Conservation (phyloP, 148 eudicot genomes). For the Gaultheria prostrata region DNA sequence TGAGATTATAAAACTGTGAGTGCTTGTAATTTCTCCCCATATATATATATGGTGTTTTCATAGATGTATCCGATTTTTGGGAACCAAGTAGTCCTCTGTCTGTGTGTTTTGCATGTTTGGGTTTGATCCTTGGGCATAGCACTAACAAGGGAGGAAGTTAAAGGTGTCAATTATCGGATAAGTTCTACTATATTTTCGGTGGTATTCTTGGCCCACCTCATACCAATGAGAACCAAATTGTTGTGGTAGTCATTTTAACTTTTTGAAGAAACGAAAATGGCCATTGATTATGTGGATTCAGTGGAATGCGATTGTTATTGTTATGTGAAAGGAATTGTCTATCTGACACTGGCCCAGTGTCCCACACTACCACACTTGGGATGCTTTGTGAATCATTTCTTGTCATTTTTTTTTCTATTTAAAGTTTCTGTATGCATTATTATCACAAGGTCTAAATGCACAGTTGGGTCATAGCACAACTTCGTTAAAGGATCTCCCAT, state of each 20-base stretch:
- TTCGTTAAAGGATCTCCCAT: background rate
- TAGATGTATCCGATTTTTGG: background rate
- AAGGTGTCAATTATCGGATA: background rate
- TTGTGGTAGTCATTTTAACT: background rate
- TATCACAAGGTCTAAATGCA: background rate
- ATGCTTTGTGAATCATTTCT: constrained; percentile 3
- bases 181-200: background rate
- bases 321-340: background rate
- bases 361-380: background rate
- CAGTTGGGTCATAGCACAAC: background rate
- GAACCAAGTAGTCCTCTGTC: background rate
- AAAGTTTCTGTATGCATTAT: background rate
- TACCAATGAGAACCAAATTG: background rate
- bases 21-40: background rate
- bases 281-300: background rate
- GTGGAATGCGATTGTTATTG: background rate
- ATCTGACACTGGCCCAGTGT: background rate
- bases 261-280: background rate
- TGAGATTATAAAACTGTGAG: background rate
- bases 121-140: background rate
- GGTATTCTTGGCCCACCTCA: background rate
- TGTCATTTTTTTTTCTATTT: background rate
- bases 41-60: background rate
- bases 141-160: background rate
- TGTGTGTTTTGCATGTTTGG: background rate